These are phyloP conservation scores for Calcarisporium arbuscula DNA, from an alignment of 2,329 filamentous ascomycete genomes.

Conservation along the genomic window DNA sequence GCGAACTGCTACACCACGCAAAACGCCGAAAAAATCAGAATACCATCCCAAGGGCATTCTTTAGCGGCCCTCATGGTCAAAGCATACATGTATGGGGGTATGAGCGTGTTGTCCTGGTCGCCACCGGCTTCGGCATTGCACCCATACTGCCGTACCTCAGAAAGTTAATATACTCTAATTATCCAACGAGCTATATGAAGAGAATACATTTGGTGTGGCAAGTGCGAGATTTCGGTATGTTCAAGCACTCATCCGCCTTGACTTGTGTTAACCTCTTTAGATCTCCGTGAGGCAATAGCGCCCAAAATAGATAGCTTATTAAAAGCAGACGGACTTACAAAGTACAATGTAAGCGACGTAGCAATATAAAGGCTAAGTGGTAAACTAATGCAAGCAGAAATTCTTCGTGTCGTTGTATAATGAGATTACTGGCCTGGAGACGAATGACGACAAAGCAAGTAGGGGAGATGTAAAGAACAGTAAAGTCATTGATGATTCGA, in stretches of 20 bases:
- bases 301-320: too few species aligned
- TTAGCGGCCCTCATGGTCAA: slow-evolving; percentile 1
- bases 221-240: background rate
- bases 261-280: background rate
- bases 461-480: too few species aligned
- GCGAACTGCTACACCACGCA: background rate
- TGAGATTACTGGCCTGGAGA: too few species aligned
- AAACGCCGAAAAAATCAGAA: background rate
- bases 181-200: background rate
- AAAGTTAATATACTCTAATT: background rate
- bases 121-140: background rate
- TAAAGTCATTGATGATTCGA: too few species aligned
- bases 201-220: slow-evolving; percentile 1
- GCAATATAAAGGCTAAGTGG: too few species aligned
- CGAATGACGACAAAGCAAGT: too few species aligned
- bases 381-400: too few species aligned
- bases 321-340: too few species aligned
- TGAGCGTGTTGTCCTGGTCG: background rate
- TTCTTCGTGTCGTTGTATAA: too few species aligned
- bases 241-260: background rate
- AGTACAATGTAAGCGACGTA: too few species aligned
- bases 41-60: background rate
- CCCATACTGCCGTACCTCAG: slow-evolving; percentile 1
- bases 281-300: background rate
- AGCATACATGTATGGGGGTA: background rate